These are phyloP conservation scores for Fusarium sp. DNA, from an alignment of 2,329 filamentous ascomycete species.

Conservation along the genomic window DNA sequence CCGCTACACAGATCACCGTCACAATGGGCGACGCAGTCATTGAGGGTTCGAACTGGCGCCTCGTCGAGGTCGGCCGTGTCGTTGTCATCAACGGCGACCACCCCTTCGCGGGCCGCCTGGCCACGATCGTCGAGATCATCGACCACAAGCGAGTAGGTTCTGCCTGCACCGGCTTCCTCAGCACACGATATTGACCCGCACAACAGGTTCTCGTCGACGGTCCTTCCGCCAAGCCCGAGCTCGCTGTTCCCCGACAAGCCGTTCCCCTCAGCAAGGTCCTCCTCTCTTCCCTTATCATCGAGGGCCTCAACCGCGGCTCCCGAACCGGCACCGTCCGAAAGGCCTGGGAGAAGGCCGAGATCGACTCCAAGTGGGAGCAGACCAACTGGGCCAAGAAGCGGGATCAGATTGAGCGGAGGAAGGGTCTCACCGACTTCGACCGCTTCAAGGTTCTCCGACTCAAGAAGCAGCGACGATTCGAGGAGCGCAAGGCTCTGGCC, in stretches of 20 bases:
- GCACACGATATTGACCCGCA: constrained; percentile 43
- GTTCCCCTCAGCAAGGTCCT: constrained; percentile 84
- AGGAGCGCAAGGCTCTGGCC: constrained; percentile 95
- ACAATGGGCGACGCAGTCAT: constrained; percentile 87
- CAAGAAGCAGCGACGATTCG: constrained; percentile 99
- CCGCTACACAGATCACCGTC: constrained; percentile 65
- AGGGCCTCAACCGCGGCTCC: constrained; percentile 85
- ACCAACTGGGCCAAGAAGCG: constrained; percentile 96
- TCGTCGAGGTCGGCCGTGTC: constrained; percentile 98
- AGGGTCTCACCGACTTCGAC: constrained; percentile 96
- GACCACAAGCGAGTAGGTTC: constrained; percentile 99
- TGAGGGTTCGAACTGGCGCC: constrained; percentile 88
- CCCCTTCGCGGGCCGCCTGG: constrained; percentile 86
- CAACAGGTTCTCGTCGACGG: constrained; percentile 93
- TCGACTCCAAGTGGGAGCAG: constrained; percentile 93
- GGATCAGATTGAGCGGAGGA: constrained; percentile 85
- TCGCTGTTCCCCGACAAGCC: constrained; percentile 88
- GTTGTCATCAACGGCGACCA: constrained; percentile 87
- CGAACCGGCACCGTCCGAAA: constrained; percentile 87
- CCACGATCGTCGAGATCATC: constrained; percentile 98
- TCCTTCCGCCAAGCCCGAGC: constrained; percentile 83
- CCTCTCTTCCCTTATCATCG: constrained; percentile 89
- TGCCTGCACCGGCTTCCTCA: constrained; percentile 17
- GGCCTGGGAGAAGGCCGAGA: constrained; percentile 89
- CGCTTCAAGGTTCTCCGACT: constrained; percentile 99